Base-by-base conservation (phyloP, 352 stramenopile species). In the Phytophthora macrochlamydospora region DNA sequence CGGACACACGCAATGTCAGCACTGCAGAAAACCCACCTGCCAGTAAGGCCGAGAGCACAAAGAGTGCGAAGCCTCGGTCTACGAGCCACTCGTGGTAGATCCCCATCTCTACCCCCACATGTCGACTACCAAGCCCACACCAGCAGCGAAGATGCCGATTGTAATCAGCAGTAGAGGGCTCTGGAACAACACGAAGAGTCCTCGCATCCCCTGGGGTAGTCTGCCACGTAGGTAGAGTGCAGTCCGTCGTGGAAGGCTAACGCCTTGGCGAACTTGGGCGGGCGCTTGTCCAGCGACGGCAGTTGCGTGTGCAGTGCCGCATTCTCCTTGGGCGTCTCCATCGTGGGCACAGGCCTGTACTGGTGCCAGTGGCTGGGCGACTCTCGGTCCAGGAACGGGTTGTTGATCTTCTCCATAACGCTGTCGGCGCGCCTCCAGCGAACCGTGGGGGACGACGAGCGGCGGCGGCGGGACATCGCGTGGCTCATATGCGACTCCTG, bases 361-460 rank as follows among this genome's bases (percentile, higher is more conserved):
- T 38, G 18, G 8, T 53, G 32, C 56, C 65, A 71, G 29, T 70
- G 55, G 3, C 59, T 70, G 9, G 63, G 50, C 31, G 69, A 70
- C n/a, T 90, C 69, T n/a, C 83, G 78, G 52, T 91, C 83, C 49
- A 91, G 62, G 38, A 81, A 73, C 58, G 83, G 83, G 55, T 91
- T 89, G 80, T 87, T 89, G 56, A 90, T 89, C 44, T 85, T 81
- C 67, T 89, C 76, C 80, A 92, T 90, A 46, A 92, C 75, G 56
- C 71, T 85, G 37, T 87, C 81, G 9, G 78, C 73, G 52, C 80
- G 81, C 40, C 71, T 73, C 51, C 68, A 72, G 9, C 69, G 68
- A 50, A 71, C 70, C 37, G 49, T 56, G 35, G 35, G 66, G n/a
- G 63, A 70, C 35, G 71, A 73, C 33, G 66, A 72, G 37, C 67